Percentiles rank a stretch among this genome's conserved stretches.
These are phyloP conservation scores for Carpinus fangiana DNA, from an alignment of 306 rosid genomes.

Conservation along the genomic window DNA sequence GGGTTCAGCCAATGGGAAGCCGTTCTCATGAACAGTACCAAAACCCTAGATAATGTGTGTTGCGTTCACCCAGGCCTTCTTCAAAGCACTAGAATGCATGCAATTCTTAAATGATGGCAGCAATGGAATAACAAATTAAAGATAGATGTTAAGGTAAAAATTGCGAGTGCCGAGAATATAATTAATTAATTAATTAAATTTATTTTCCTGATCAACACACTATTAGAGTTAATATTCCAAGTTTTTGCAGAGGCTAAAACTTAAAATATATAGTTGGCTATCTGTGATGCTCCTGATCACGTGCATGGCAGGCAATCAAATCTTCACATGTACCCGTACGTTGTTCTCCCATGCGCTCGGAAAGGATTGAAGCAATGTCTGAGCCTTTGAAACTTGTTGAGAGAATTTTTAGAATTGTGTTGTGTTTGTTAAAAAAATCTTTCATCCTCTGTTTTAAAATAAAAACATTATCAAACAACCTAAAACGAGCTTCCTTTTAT, in stretches of 20 bases:
- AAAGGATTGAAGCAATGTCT: background rate
- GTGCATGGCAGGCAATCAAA: constrained; percentile 23
- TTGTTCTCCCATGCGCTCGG: constrained; percentile 15
- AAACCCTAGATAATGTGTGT: background rate
- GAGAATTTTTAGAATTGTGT: background rate
- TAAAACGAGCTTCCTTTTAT: too few relatives aligned
- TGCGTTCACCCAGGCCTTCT: background rate
- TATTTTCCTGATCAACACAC: background rate
- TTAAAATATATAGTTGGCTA: constrained; percentile 1
- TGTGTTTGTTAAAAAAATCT: background rate
- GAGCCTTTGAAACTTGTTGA: too few relatives aligned
- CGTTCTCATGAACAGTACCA: constrained; percentile 4
- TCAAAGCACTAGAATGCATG: background rate
- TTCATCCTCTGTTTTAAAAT: too few relatives aligned
- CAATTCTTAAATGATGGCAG: background rate
- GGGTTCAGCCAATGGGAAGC: constrained; percentile 37
- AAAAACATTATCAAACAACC: too few relatives aligned
- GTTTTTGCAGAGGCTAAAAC: background rate
- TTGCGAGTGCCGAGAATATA: background rate
- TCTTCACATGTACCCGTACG: background rate
- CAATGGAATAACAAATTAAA: background rate
- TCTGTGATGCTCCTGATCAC: constrained; percentile 26
- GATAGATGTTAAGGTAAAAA: background rate
- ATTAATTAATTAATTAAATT: background rate
- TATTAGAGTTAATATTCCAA: background rate